phyloP scores from a whole-genome alignment of 768 basidiomycete species.

The Sporobolomyces phaffii region DNA sequence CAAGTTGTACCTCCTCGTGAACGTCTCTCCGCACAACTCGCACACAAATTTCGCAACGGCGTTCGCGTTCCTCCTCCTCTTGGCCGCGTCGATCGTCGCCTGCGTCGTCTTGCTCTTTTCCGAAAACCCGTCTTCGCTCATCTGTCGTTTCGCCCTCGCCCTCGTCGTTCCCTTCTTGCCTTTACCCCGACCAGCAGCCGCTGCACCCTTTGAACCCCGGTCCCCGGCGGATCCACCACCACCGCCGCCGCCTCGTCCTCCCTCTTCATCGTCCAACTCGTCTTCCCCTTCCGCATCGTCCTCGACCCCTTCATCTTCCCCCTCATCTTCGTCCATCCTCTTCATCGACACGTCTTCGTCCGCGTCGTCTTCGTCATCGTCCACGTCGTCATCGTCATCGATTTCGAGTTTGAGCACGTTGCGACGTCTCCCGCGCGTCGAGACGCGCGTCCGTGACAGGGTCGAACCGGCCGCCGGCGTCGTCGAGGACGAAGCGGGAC shows the following conservation, averaged over 20 bases:
- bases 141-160: background rate
- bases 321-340: background rate
- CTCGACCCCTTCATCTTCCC: background rate
- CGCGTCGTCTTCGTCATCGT: slow-evolving; percentile 4
- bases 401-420: background rate
- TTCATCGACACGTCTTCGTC: background rate
- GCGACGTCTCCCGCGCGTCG: background rate
- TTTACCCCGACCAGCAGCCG: too few relatives aligned
- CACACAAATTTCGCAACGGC: slow-evolving; percentile 36
- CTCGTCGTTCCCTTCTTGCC: background rate
- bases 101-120: slow-evolving; percentile 36
- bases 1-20: slow-evolving; percentile 86
- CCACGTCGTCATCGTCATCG: background rate
- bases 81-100: slow-evolving; percentile 38
- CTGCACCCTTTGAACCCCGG: too few relatives aligned
- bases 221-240: too few relatives aligned
- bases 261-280: too few relatives aligned
- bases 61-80: slow-evolving; percentile 28
- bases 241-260: too few relatives aligned
- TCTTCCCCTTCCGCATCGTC: slow-evolving; percentile 5
- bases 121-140: slow-evolving; percentile 13
- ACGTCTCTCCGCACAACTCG: slow-evolving; percentile 67
- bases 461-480: too few relatives aligned
- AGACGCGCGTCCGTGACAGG: too few relatives aligned
- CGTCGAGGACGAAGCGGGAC: too few relatives aligned